Base-by-base conservation (phyloP, 352 stramenopile genomes). In the Phytophthora chlamydospora region DNA sequence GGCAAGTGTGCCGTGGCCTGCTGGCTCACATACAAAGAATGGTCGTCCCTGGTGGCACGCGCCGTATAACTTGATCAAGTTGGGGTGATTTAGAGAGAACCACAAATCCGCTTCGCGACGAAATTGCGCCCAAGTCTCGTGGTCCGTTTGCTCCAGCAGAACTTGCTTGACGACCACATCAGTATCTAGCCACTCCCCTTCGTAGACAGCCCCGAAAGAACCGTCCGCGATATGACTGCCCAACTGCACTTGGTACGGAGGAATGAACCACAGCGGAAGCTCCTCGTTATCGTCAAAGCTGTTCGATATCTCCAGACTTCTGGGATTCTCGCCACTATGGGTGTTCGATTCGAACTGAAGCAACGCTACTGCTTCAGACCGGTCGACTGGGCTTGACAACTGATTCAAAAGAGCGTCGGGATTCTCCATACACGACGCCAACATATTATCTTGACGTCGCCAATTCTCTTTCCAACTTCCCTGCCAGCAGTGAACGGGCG, bases 21-120 rank as follows among this genome's bases (percentile, higher is more conserved):
- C 55, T 1, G 27, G 49, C 31, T 71, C 62, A 16, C 62, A 71
- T 6, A 66, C 62, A 29, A 71, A 71, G 55, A 66, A 71, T 9
- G 62, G 62, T 14, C 45, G 32, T n/a, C 56, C 56, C 40, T 66
- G 41, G 34, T 66, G 62, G 19, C 56, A 71, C 10, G 56, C 56
- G 24, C 39, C 56, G 19, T 66, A 71, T 19, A 71, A 36, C 34
- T 71, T 61, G 9, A 71, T 52, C 19, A 66, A 36, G 19, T 71
- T 71, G 9, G 44, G 54, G 34, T 71, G 62, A 8, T 71, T 58
- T 12, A 71, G 31, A 13, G 51, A 41, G 24, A 62, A 62, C 62
- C 62, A 71, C 33, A 71, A 40, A 14, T 66, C 56, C 17, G 40
- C 54, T 55, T 71, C 63, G 12, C 32, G 55, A 33, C 43, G 49